Percentiles rank a stretch among this genome's conserved stretches.
Evolutionary conservation across 306 rosid species (phyloP).

Genomic region (Phaseolus lunatus): DNA sequence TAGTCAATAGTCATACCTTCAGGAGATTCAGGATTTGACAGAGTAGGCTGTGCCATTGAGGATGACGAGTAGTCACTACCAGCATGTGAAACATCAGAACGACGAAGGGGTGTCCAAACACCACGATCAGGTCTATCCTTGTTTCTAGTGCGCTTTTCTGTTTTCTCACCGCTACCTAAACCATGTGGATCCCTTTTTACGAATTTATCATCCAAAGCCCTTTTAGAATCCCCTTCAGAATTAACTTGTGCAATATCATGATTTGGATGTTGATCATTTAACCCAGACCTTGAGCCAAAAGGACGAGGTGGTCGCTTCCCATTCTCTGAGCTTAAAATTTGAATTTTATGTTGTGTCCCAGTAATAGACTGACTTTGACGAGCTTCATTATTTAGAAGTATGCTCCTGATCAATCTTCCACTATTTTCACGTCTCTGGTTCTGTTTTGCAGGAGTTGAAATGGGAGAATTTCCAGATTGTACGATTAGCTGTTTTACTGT

Average conservation of each 20-base stretch:
- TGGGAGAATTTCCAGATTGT: slow-evolving; percentile 58
- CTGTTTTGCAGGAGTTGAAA: slow-evolving; percentile 65
- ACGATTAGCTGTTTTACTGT: slow-evolving; percentile 54
- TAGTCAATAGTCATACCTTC: slow-evolving; percentile 65
- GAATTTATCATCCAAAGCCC: slow-evolving; percentile 63
- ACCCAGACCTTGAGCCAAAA: slow-evolving; percentile 56
- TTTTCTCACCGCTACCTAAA: slow-evolving; percentile 64
- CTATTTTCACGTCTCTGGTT: slow-evolving; percentile 77
- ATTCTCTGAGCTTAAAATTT: slow-evolving; percentile 65
- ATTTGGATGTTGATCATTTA: slow-evolving; percentile 57
- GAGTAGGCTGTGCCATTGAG: slow-evolving; percentile 54
- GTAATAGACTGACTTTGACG: slow-evolving; percentile 65
- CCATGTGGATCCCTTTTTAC: slow-evolving; percentile 67
- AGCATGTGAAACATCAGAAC: slow-evolving; percentile 67
- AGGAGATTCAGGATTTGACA: slow-evolving; percentile 56
- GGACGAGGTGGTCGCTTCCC: slow-evolving; percentile 67
- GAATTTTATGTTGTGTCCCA: slow-evolving; percentile 68
- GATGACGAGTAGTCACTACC: slow-evolving; percentile 59
- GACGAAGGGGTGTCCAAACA: slow-evolving; percentile 97
- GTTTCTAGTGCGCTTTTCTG: slow-evolving; percentile 83
- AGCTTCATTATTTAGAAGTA: slow-evolving; percentile 74
- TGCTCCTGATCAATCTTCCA: slow-evolving; percentile 81
- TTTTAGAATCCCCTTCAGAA: slow-evolving; percentile 70
- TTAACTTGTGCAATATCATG: slow-evolving; percentile 58
- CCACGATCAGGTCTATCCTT: slow-evolving; percentile 99